These are phyloP conservation scores for Trichomonas vaginalis DNA, from an alignment of 208 protist genomes.

Conservation along the genomic window DNA sequence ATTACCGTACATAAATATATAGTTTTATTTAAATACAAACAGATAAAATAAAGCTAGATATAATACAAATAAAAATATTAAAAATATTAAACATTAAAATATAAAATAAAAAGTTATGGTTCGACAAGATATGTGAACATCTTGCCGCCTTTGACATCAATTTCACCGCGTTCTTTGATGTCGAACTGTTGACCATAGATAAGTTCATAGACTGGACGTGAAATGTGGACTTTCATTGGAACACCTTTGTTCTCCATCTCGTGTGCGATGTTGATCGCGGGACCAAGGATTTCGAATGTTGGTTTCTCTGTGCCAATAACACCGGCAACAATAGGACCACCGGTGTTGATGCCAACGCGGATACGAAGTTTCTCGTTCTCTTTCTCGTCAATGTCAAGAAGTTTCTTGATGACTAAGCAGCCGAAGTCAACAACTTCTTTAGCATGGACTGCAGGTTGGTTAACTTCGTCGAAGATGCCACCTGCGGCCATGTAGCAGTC, in stretches of 20 bases:
- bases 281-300: not conserved
- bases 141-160: not conserved
- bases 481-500: not conserved
- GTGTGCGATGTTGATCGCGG: not conserved
- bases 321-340: not conserved
- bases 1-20: too few relatives aligned
- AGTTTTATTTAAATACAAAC: too few relatives aligned
- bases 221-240: not conserved
- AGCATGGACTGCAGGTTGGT: not conserved
- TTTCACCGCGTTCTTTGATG: not conserved
- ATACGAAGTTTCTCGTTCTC: not conserved
- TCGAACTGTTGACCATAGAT: not conserved
- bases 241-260: not conserved
- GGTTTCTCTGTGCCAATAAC: not conserved
- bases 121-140: not conserved
- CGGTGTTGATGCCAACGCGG: not conserved
- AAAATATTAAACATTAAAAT: too few relatives aligned
- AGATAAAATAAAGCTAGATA: too few relatives aligned
- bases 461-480: not conserved
- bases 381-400: not conserved
- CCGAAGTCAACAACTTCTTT: not conserved
- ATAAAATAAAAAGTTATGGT: too few relatives aligned
- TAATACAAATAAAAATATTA: too few relatives aligned
- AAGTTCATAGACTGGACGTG: not conserved
- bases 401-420: not conserved